Evolutionary conservation across 2,329 filamentous ascomycete species (phyloP).

Genomic region (Myriosclerotinia duriaeana): DNA sequence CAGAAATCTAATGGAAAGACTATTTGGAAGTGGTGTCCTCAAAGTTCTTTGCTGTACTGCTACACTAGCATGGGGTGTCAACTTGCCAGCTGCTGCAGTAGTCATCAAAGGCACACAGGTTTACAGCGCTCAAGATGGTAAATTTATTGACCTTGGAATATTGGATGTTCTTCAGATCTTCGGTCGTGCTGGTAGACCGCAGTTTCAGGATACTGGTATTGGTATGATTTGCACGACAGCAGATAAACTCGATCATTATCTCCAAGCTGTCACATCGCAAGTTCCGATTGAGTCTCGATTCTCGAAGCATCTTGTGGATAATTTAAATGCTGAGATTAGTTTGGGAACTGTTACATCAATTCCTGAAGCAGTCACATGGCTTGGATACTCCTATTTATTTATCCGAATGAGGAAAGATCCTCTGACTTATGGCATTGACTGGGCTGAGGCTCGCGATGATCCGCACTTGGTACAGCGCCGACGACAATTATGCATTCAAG

Average conservation of each 20-base stretch:
- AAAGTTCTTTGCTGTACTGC: conserved; percentile 98
- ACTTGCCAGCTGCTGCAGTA: conserved; percentile 92
- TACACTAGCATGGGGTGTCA: conserved; percentile 97
- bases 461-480: conserved; percentile 83
- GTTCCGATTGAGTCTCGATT: conserved; percentile 97
- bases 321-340: conserved; percentile 91
- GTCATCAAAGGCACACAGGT: conserved; percentile 75
- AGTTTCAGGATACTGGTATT: conserved; percentile 96
- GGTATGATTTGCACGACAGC: conserved; percentile 97
- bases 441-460: conserved; percentile 85
- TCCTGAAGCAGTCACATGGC: conserved; percentile 90
- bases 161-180: conserved; percentile 97
- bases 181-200: conserved; percentile 93
- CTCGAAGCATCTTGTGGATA: conserved; percentile 90
- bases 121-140: conserved; percentile 94
- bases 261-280: conserved; percentile 90
- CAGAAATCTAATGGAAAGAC: conserved; percentile 89
- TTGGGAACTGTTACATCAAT: conserved; percentile 95
- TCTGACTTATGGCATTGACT: conserved; percentile 91
- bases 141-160: conserved; percentile 94
- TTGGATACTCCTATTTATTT: conserved; percentile 96
- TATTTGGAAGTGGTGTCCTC: conserved; percentile 89
- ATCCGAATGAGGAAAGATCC: conserved; percentile 94
- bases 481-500: conserved; percentile 82
- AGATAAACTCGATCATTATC: conserved; percentile 89